Evolutionary conservation across 2,329 filamentous ascomycete genomes (phyloP).

Genomic region (Coniella lustricola): DNA sequence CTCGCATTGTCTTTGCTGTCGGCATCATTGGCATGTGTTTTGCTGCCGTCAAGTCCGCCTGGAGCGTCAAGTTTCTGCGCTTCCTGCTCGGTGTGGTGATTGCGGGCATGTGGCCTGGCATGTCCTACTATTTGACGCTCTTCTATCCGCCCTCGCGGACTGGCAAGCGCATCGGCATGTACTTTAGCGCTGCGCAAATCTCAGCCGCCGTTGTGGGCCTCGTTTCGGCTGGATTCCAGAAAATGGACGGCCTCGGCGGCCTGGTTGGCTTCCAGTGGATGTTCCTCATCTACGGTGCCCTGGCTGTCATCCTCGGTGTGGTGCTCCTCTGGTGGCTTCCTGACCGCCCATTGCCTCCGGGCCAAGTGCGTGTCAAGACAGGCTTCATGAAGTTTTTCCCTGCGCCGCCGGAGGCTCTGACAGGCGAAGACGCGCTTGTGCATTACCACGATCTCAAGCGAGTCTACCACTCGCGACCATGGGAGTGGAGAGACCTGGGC

Average conservation of each 20-base stretch:
- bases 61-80: conserved; percentile 83
- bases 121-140: conserved; percentile 86
- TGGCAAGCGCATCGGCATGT: conserved; percentile 81
- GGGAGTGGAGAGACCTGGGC: conserved; percentile 64
- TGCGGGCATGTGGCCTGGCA: conserved; percentile 91
- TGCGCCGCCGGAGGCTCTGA: conserved; percentile 60
- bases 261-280: conserved; percentile 85
- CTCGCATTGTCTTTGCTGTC: conserved; percentile 80
- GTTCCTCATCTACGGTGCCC: conserved; percentile 80
- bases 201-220: conserved; percentile 84
- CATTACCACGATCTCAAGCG: conserved; percentile 78
- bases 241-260: conserved; percentile 74
- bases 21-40: conserved; percentile 79
- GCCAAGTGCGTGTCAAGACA: conserved; percentile 45
- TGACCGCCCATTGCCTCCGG: conserved; percentile 70
- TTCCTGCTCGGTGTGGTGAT: conserved; percentile 81
- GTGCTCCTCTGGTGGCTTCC: conserved; percentile 83
- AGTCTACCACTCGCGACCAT: conserved; percentile 69
- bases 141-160: conserved; percentile 86
- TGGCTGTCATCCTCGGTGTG: conserved; percentile 65
- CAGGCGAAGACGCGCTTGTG: conserved; percentile 67
- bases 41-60: conserved; percentile 71
- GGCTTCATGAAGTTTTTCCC: conserved; percentile 61
- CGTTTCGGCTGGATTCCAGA: conserved; percentile 83
- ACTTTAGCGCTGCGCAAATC: conserved; percentile 83